These are phyloP conservation scores for Coriolopsis trogii DNA, from an alignment of 1,284 basidiomycete genomes.

Conservation along the genomic window DNA sequence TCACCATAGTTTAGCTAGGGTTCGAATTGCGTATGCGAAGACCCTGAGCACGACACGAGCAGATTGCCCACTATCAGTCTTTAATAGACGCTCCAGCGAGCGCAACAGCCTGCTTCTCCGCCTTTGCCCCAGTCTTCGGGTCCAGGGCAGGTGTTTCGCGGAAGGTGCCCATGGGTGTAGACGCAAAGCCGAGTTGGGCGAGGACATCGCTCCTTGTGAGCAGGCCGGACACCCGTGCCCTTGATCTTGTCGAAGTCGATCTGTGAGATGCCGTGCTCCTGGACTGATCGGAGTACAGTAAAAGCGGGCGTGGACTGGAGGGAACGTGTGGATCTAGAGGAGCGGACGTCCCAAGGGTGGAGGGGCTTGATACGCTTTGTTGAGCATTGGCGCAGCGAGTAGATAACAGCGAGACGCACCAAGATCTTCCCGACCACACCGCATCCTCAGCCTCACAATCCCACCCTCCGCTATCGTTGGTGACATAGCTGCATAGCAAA, in stretches of 20 bases:
- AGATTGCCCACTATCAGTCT: slow-evolving; percentile 74
- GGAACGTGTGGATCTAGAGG: slow-evolving; percentile 37
- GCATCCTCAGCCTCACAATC: slow-evolving; percentile 90
- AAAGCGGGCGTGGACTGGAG: slow-evolving; percentile 63
- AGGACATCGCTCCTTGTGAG: slow-evolving; percentile 91
- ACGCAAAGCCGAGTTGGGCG: slow-evolving; percentile 79
- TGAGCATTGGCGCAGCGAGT: background rate
- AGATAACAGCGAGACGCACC: slow-evolving; percentile 45
- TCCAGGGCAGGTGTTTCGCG: slow-evolving; percentile 44
- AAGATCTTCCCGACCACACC: slow-evolving; percentile 93
- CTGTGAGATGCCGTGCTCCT: slow-evolving; percentile 59
- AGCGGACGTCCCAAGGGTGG: slow-evolving; percentile 21
- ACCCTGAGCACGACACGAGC: slow-evolving; percentile 62
- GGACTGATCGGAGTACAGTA: slow-evolving; percentile 75
- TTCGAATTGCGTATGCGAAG: no score
- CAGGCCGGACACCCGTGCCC: slow-evolving; percentile 87
- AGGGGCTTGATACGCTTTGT: slow-evolving; percentile 50
- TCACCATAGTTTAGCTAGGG: no score
- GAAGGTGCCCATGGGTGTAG: slow-evolving; percentile 76
- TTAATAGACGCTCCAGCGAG: slow-evolving; percentile 72
- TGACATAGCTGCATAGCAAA: slow-evolving; percentile 92
- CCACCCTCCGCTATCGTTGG: slow-evolving; percentile 99
- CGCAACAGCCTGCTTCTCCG: slow-evolving; percentile 38
- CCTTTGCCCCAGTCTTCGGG: slow-evolving; percentile 39
- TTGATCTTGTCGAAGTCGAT: slow-evolving; percentile 60